phyloP scores from a whole-genome alignment of 108 stramenopile genomes.

The Poteriospumella lacustris region DNA sequence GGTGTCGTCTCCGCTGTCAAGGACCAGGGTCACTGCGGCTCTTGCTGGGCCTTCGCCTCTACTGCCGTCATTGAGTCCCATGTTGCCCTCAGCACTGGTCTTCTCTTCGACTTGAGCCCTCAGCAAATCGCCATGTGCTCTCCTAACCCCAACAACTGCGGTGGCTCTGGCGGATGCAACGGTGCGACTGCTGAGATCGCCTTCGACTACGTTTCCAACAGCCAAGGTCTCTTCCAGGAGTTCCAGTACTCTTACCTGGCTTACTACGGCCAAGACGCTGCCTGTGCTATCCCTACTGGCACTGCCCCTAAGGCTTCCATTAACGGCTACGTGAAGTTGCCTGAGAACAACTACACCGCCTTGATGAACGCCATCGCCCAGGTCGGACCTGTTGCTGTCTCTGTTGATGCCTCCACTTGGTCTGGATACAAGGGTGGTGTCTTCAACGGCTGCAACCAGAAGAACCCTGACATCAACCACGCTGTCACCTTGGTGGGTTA shows the following conservation, averaged over 20 bases:
- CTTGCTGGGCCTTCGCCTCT: constrained; percentile 63
- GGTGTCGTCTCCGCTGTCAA: constrained; percentile 65
- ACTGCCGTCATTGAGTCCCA: constrained; percentile 64
- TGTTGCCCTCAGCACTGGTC: constrained; percentile 64
- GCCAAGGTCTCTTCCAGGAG: constrained; percentile 60
- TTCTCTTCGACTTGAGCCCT: constrained; percentile 55
- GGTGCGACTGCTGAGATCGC: constrained; percentile 68
- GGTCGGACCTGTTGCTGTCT: constrained; percentile 65
- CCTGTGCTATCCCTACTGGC: constrained; percentile 39
- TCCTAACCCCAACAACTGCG: constrained; percentile 72
- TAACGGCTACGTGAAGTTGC: constrained; percentile 64
- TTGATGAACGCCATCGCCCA: constrained; percentile 73
- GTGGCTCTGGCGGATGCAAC: constrained; percentile 65
- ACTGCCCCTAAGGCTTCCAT: constrained; percentile 51
- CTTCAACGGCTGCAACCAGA: constrained; percentile 36
- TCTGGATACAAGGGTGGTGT: constrained; percentile 58
- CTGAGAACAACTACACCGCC: constrained; percentile 65
- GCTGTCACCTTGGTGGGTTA: constrained; percentile 77
- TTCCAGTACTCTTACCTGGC: constrained; percentile 58
- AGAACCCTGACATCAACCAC: constrained; percentile 59
- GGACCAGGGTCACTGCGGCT: constrained; percentile 71
- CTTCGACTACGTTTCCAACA: constrained; percentile 52
- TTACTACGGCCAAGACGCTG: constrained; percentile 48
- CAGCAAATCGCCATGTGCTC: constrained; percentile 70
- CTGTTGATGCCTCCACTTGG: constrained; percentile 67